Evolutionary conservation across 345 rosid species (phyloP).

Genomic region (Melaleuca quinquenervia): DNA sequence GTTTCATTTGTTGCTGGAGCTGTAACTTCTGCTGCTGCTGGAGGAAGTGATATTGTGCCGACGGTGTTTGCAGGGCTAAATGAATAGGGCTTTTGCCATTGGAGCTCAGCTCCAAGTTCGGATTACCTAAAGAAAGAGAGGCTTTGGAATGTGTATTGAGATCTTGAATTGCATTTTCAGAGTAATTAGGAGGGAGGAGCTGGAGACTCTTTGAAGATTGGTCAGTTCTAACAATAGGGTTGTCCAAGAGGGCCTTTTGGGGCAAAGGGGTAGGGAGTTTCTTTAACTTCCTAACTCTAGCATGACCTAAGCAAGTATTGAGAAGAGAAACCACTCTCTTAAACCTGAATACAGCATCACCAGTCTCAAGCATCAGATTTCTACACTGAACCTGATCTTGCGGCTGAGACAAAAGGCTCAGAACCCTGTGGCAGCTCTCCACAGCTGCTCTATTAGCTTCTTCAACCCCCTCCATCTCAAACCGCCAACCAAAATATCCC

Average conservation of each 20-base stretch:
- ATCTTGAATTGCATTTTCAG: constrained; percentile 11
- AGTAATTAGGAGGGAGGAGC: constrained; percentile 29
- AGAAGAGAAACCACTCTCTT: constrained; percentile 75
- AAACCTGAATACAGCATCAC: constrained; percentile 82
- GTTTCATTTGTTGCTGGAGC: constrained; percentile 51
- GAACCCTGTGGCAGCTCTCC: constrained; percentile 78
- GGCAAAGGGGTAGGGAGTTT: constrained; percentile 35
- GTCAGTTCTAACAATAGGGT: constrained; percentile 23
- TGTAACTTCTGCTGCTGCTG: constrained; percentile 40
- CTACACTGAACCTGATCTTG: constrained; percentile 46
- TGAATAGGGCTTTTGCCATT: constrained; percentile 26
- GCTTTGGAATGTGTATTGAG: not conserved
- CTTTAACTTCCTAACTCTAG: constrained; percentile 80
- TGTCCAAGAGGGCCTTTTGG: constrained; percentile 50
- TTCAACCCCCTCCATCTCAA: constrained; percentile 81
- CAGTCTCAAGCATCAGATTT: constrained; percentile 59
- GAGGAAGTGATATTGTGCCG: constrained; percentile 32
- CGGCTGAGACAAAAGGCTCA: constrained; percentile 44
- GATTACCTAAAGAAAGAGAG: not conserved
- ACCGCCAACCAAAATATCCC: constrained; percentile 11
- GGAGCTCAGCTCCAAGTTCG: constrained; percentile 1
- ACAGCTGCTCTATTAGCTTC: constrained; percentile 80
- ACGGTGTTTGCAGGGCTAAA: constrained; percentile 24
- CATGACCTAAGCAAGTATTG: constrained; percentile 72
- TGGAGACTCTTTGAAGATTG: constrained; percentile 27